These are phyloP conservation scores for Platanthera zijinensis DNA, from an alignment of 106 monocot genomes.

Conservation along the genomic window DNA sequence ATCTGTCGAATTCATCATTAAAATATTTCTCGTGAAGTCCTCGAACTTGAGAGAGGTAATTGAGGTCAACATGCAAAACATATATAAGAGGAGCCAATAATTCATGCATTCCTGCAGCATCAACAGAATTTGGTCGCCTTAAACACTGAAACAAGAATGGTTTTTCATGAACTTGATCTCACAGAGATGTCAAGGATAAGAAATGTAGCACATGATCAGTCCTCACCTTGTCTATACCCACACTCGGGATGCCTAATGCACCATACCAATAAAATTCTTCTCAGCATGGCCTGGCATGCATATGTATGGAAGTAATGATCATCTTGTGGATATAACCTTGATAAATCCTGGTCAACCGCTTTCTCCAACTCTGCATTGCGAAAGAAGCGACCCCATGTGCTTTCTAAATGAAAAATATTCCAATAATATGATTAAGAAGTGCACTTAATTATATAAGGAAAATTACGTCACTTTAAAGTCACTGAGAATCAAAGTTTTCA, in stretches of 20 bases:
- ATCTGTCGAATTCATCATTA: conserved; percentile 64
- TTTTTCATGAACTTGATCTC: neutral
- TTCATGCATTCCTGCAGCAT: conserved; percentile 87
- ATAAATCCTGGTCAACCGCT: conserved; percentile 76
- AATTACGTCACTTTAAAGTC: neutral
- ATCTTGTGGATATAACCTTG: conserved; percentile 76
- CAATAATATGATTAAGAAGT: neutral
- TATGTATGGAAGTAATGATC: conserved; percentile 68
- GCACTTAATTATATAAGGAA: neutral
- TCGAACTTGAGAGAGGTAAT: conserved; percentile 52
- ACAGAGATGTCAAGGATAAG: neutral
- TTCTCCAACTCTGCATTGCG: conserved; percentile 84
- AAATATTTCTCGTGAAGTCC: conserved; percentile 57
- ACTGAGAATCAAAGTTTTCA: neutral
- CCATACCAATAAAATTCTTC: conserved; percentile 76
- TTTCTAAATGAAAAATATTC: conserved; percentile 33
- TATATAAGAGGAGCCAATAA: conserved; percentile 88
- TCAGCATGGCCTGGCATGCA: conserved; percentile 67
- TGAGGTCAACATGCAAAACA: conserved; percentile 76
- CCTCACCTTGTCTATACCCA: conserved; percentile 81
- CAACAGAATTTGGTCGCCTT: neutral
- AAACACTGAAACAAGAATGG: neutral
- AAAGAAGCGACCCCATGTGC: conserved; percentile 81
- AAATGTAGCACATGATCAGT: neutral
- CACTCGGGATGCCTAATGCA: conserved; percentile 74